Percentiles rank a stretch among this genome's conserved stretches.
Conservation (phyloP, 805 yeast species). For the Barnettozyma wickerhamii region DNA sequence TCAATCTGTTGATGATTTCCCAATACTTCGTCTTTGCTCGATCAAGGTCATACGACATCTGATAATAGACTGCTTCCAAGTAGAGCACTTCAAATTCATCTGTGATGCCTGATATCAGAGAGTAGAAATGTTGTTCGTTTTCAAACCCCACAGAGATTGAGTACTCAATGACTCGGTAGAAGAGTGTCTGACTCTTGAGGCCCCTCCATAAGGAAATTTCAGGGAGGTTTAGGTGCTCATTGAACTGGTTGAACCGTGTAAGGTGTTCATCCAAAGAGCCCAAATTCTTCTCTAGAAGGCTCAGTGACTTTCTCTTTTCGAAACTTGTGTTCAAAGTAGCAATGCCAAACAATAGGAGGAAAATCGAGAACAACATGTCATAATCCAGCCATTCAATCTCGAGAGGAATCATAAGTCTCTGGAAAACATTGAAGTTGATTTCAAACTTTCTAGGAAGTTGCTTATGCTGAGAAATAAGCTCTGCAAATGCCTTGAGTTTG, state of each 20-base stretch:
- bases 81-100: slow-evolving; percentile 5
- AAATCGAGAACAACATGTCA: slow-evolving; percentile 5
- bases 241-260: neutral
- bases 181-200: slow-evolving; percentile 5
- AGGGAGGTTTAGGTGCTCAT: neutral
- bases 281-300: slow-evolving; percentile 1
- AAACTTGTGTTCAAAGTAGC: slow-evolving; percentile 14
- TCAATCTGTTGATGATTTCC: slow-evolving; percentile 4
- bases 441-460: neutral
- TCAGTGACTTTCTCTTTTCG: slow-evolving; percentile 19
- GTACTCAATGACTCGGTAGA: slow-evolving; percentile 15
- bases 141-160: slow-evolving; percentile 10
- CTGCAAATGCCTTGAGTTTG: slow-evolving; percentile 7
- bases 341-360: slow-evolving; percentile 12
- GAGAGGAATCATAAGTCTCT: neutral
- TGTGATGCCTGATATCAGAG: neutral
- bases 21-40: slow-evolving; percentile 10
- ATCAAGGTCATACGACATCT: slow-evolving; percentile 12
- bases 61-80: slow-evolving; percentile 15
- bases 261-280: slow-evolving; percentile 5
- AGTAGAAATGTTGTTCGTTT: slow-evolving; percentile 1
- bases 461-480: slow-evolving; percentile 2
- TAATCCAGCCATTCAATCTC: slow-evolving; percentile 8
- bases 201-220: neutral
- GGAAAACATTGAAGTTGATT: slow-evolving; percentile 3